Evolutionary conservation across 306 rosid genomes (phyloP), one percentile per base, ranked within the genome.

Genomic region (Pterocarpus macrocarpus): DNA sequence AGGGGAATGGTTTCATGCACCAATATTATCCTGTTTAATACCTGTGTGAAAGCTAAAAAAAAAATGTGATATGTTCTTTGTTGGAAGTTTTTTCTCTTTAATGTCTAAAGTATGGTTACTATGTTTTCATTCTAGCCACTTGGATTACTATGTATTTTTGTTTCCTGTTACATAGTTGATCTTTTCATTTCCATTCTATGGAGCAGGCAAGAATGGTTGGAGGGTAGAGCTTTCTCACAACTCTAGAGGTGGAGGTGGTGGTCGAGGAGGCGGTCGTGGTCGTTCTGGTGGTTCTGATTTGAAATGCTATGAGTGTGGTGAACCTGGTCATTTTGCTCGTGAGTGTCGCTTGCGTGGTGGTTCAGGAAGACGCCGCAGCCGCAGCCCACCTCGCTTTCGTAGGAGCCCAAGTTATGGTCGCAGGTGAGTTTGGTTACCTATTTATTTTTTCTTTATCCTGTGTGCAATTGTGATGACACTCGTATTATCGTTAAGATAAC

Each of bases 231-330:
- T 95, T 77, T 95, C 99, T 12, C 99, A 95, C 90, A 95, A 95
- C 78, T 93, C 99, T 50, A 90, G 98, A 87, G 94, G 89, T 35
- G 98, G 98, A 3, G 85, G 86, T 35, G 89, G 92, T 9, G 87
- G 97, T 11, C 73, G 90, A 2, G 92, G 94, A 22, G 96, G 94
- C 0, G 98, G 98, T 2, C 88, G 96, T 69, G 97, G 99, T 49
- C 94, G 99, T 2, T 86, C 92, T 49, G 97, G 99, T 2, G 97
- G 99, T 74, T 95, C 99, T 85, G 99, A 93, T 87, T 79, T 95
- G 92, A 95, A 95, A 77, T 95, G 99, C 74, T 95, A 95, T 0
- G 99, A 95, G 88, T 95, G 99, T 84, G 99, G 99, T 86, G 99
- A 95, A 82, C 94, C 99, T 56, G 99, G 99, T 55, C 99, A 95